A percentile compares a stretch with the other conserved stretches of the same genome.
These are phyloP conservation scores for Oehlia diaphana DNA, from an alignment of 192 early-diverging fungal species.

Conservation along the genomic window DNA sequence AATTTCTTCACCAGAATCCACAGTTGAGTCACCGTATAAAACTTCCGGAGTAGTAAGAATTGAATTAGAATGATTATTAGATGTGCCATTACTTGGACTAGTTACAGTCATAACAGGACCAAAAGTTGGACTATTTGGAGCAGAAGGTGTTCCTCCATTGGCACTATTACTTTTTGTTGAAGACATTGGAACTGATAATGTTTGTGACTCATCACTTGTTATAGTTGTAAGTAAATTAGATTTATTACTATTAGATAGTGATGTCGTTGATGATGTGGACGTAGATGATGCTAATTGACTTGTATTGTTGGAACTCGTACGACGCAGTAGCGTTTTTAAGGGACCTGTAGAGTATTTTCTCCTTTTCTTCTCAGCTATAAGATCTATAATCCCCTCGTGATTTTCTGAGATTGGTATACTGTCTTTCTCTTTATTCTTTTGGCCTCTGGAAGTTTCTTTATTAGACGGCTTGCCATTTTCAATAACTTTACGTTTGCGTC, in stretches of 20 bases:
- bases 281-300: neutral
- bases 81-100: constrained; percentile 31
- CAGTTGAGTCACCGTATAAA: constrained; percentile 53
- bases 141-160: neutral
- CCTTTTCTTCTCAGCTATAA: constrained; percentile 17
- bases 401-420: neutral
- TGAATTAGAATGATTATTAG: constrained; percentile 23
- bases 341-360: constrained; percentile 24
- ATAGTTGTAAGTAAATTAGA: neutral
- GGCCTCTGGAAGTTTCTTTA: neutral
- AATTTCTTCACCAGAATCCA: constrained; percentile 78
- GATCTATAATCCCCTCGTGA: neutral
- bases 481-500: constrained; percentile 44
- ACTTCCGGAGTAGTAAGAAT: constrained; percentile 34
- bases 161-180: neutral
- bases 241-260: neutral
- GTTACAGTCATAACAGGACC: constrained; percentile 19
- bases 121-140: constrained; percentile 4
- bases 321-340: constrained; percentile 29
- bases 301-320: constrained; percentile 24
- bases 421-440: neutral
- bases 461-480: neutral
- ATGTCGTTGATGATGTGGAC: neutral
- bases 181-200: neutral
- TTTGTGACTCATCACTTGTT: neutral